Evolutionary conservation across 202 grass and related monocot species (phyloP).

Genomic region (Elaeis oleifera): DNA sequence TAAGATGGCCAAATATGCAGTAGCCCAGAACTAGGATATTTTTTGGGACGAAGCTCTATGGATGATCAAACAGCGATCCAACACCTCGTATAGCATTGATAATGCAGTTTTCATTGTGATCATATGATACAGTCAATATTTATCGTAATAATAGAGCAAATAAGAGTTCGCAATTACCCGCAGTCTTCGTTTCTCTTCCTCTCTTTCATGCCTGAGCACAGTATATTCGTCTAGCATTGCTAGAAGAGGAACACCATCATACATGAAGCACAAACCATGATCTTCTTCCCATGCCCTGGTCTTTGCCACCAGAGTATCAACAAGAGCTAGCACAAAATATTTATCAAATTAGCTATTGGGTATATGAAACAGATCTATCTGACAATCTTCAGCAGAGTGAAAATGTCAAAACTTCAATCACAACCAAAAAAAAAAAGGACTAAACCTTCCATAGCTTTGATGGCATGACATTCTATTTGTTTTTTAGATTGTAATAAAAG

Average conservation of each 20-base stretch:
- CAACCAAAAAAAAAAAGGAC: too few species aligned
- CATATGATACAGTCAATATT: neutral
- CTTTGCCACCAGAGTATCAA: slow-evolving; percentile 90
- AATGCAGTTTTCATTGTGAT: neutral
- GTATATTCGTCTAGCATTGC: slow-evolving; percentile 98
- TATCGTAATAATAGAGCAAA: slow-evolving; percentile 6
- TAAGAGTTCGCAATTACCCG: slow-evolving; percentile 31
- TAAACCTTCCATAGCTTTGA: neutral
- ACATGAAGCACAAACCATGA: slow-evolving; percentile 76
- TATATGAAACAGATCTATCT: slow-evolving; percentile 5
- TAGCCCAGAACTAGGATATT: too few species aligned
- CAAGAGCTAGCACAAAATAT: slow-evolving; percentile 56
- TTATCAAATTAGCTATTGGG: slow-evolving; percentile 22
- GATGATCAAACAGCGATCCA: too few species aligned
- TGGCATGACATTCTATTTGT: too few species aligned
- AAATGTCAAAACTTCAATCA: neutral
- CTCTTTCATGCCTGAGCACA: slow-evolving; percentile 92
- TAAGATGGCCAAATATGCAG: too few species aligned
- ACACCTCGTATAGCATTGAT: too few species aligned
- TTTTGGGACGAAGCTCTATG: too few species aligned
- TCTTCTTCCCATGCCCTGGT: slow-evolving; percentile 81
- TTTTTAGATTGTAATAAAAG: too few species aligned
- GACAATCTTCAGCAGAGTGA: neutral
- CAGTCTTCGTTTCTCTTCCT: slow-evolving; percentile 91
- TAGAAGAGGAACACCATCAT: slow-evolving; percentile 87